Conservation (phyloP, 2,329 filamentous ascomycete genomes). For the Hypoxylon sp. region DNA sequence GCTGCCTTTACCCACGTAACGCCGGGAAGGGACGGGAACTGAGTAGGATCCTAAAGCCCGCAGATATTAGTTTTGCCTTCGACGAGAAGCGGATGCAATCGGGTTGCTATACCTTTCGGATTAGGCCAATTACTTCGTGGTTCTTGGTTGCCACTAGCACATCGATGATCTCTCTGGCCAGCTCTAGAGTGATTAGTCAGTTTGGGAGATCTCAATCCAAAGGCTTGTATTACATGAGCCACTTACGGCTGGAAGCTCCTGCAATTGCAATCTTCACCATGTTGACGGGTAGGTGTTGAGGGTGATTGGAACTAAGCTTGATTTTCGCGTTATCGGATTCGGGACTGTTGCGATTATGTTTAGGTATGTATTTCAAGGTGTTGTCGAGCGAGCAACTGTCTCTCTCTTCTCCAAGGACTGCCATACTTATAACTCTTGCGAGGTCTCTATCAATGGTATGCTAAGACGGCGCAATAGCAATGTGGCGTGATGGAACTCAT, state of each 20-base stretch:
- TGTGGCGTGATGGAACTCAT: background rate
- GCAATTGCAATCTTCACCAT: slow-evolving; percentile 39
- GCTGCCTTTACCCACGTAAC: slow-evolving; percentile 31
- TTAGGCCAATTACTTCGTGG: slow-evolving; percentile 32
- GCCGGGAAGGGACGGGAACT: slow-evolving; percentile 28
- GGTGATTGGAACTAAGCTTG: background rate
- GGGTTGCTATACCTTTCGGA: slow-evolving; percentile 26
- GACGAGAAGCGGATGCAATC: background rate
- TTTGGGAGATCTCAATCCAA: background rate
- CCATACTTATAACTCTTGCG: slow-evolving; percentile 22
- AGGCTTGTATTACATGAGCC: background rate
- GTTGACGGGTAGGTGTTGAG: slow-evolving; percentile 1
- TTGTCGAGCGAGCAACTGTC: slow-evolving; percentile 6
- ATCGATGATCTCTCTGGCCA: slow-evolving; percentile 37
- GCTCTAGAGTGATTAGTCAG: slow-evolving; percentile 16
- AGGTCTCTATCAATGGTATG: background rate
- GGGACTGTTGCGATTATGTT: slow-evolving; percentile 1
- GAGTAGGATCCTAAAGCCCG: slow-evolving; percentile 34
- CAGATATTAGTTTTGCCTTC: slow-evolving; percentile 4
- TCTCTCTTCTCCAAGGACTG: background rate
- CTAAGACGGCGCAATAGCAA: background rate
- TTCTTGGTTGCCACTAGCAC: slow-evolving; percentile 27
- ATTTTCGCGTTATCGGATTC: background rate
- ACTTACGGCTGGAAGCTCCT: slow-evolving; percentile 32
- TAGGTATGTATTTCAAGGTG: background rate